Evolutionary conservation across 257 asterid species (phyloP).

Genomic region (Galeopsis tetrahit): DNA sequence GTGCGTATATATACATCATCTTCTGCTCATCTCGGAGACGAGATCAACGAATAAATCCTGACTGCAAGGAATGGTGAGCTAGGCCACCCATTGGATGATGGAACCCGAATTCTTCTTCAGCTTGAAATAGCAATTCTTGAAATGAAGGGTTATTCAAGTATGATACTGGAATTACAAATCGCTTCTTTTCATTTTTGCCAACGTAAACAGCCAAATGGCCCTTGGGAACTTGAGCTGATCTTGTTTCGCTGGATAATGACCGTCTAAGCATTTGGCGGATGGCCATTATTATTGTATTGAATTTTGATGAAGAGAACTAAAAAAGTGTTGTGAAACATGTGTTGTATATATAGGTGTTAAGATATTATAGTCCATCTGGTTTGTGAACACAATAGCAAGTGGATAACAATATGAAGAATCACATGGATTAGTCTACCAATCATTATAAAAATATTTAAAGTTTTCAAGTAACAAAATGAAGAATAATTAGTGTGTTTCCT

Average conservation of each 20-base stretch:
- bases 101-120: background rate
- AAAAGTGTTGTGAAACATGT: background rate
- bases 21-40: background rate
- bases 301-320: background rate
- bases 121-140: too few relatives aligned
- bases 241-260: slow-evolving; percentile 5
- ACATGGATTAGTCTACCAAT: slow-evolving; percentile 35
- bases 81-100: background rate
- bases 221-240: slow-evolving; percentile 20
- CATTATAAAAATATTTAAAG: too few relatives aligned
- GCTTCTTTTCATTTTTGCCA: slow-evolving; percentile 4
- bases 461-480: slow-evolving; percentile 1
- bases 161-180: too few relatives aligned
- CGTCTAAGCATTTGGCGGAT: slow-evolving; percentile 14
- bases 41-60: background rate
- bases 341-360: slow-evolving; percentile 2
- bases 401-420: slow-evolving; percentile 19
- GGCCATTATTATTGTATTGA: slow-evolving; percentile 8
- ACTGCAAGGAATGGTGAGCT: background rate
- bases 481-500: background rate
- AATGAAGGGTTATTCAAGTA: too few relatives aligned
- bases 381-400: background rate
- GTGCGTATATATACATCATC: background rate
- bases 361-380: too few relatives aligned
- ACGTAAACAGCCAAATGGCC: slow-evolving; percentile 24